Percentiles rank a stretch among this genome's conserved stretches.
Evolutionary conservation across 1,284 basidiomycete species (phyloP).

Genomic region (Ustilago hordei): DNA sequence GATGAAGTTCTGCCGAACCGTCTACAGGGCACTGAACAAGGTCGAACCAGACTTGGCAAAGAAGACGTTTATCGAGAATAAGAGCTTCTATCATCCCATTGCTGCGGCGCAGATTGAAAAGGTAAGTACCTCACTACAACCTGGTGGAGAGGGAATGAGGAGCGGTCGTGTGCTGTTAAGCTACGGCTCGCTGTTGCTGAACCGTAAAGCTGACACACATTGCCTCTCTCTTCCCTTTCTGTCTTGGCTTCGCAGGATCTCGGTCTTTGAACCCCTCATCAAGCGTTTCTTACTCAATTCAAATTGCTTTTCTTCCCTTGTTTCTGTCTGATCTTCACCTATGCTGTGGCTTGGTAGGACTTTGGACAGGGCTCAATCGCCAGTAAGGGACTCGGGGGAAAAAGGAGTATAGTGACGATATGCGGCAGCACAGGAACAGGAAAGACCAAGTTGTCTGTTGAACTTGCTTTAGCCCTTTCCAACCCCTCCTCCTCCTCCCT

Average conservation of each 20-base stretch:
- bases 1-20: slow-evolving; percentile 71
- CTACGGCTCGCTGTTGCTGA: slow-evolving; percentile 3
- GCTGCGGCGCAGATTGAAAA: slow-evolving; percentile 65
- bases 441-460: slow-evolving; percentile 91
- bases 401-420: slow-evolving; percentile 75
- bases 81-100: slow-evolving; percentile 72
- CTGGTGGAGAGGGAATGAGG: background rate
- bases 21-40: slow-evolving; percentile 72
- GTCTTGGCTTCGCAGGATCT: slow-evolving; percentile 37
- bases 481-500: background rate
- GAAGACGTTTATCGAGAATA: slow-evolving; percentile 74
- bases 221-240: slow-evolving; percentile 2
- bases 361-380: slow-evolving; percentile 14
- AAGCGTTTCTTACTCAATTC: slow-evolving; percentile 5
- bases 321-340: background rate
- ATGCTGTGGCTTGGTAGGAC: background rate
- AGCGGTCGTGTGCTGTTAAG: slow-evolving; percentile 1
- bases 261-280: slow-evolving; percentile 25
- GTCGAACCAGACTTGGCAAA: slow-evolving; percentile 77
- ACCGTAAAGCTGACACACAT: slow-evolving; percentile 37
- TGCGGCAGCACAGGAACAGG: slow-evolving; percentile 97
- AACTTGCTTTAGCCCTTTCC: slow-evolving; percentile 78
- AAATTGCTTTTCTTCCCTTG: background rate
- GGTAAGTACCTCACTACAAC: slow-evolving; percentile 44
- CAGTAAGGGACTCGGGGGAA: background rate